Base-by-base conservation (phyloP, 2,329 filamentous ascomycete genomes). In the Botrytis fragariae region DNA sequence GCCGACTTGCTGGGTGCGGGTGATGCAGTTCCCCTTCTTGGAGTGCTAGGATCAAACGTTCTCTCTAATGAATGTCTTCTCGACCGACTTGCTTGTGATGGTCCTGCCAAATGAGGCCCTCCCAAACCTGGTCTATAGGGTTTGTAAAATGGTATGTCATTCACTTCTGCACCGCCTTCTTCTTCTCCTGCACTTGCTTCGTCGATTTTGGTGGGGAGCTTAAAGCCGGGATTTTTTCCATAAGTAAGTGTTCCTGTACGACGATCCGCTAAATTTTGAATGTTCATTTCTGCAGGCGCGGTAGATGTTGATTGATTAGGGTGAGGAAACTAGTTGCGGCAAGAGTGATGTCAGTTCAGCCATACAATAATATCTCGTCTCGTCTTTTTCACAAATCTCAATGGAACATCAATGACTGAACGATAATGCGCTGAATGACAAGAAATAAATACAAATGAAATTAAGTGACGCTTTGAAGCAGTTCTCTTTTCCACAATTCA, bases 81-180 rank as follows among this genome's bases (percentile, higher is more conserved):
- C 6, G 61, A 62, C 32, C 62, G 62, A 48, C 54, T 72, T 14
- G 20, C 48, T 51, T 64, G 39, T 14, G 45, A 22, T n/a, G 48
- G n/a, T 39, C 70, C 62, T n/a, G 70, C 59, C 10, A 68, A 20
- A 7, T 68, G 35, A 0, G 48, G 16, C 32, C 48, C 48, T 32
- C 64, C 64, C 25, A 39, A 5, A n/a, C 48, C 45, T 68, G 48
- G 16, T 22, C 64, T 68, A 32, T 57, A 22, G 48, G 64, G 45
- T 65, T 75, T 74, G 64, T 76, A 75, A 25, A 78, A 74, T 42
- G 77, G 77, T 45, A 78, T 78, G 63, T 79, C 76, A 59, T 48
- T 73, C 32, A 78, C 72, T 71, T 78, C 77, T n/a, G 77, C 78
- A 16, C 75, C 75, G 39, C 71, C 67, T 44, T 69, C 73, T n/a